Base-by-base conservation (phyloP, 139 green algal genomes). In the Zygnema cylindricum region DNA sequence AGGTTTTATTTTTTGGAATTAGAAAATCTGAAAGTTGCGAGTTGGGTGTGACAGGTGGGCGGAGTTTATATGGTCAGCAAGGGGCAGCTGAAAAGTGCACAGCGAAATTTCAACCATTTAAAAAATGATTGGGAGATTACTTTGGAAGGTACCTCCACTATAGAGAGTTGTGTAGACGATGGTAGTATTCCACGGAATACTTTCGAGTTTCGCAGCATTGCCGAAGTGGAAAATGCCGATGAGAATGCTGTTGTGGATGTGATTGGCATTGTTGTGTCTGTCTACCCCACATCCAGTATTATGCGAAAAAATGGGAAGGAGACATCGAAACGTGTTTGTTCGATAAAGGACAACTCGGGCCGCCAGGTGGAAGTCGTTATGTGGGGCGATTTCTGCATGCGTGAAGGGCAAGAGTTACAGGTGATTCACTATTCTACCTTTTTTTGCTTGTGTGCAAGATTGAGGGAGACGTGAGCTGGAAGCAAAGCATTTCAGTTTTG, bases 51-150 rank as follows among this genome's bases (percentile, higher is more conserved):
- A 89, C 33, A 55, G 91, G 33, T 39, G 63, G 96, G 96, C 38
- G 77, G 77, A 16, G 94, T 99, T 21, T 96, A 97, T 94, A 91
- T 93, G 7, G 73, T 99, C 55, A 95, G 88, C 82, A 98, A 98
- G 89, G 96, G 94, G 55, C 93, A 81, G 76, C 86, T 99, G 41
- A 94, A 94, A 77, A 41, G 73, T 1, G 85, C 85, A 16, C 93
- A 93, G 89, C 90, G 92, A 63, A 86, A 94, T 41, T 98, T 93
- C 93, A 98, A 98, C 91, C 86, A 96, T 76, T 95, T 95, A 40
- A 94, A 92, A 39, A 95, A 97, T 83, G 94, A 98, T 35, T 98
- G 94, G 90, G 97, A 99, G 93, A 96, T 99, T 81, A 93, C 90
- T 33, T 91, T 99, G 69, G 97, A 99, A 76, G 92, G 90, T 43